phyloP scores from a whole-genome alignment of 179 eudicot genomes.

The Dionaea muscipula region DNA sequence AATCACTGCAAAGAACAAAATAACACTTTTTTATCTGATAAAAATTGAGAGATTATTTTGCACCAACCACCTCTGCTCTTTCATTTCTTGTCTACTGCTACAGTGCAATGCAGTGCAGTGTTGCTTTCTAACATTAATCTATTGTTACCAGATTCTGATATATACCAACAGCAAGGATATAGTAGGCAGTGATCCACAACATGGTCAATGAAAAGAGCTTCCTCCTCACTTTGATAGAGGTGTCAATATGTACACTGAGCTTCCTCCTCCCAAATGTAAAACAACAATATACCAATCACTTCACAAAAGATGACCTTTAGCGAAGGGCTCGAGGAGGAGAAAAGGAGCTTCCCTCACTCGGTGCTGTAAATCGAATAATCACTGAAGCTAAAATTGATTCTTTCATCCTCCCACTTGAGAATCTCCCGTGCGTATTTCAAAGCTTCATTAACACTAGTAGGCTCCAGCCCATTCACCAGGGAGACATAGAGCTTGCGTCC shows the following conservation, averaged over 20 bases:
- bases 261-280: no score
- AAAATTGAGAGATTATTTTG: no score
- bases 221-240: not conserved
- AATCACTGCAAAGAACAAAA: no score
- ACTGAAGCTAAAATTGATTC: conserved; percentile 40
- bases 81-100: no score
- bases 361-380: conserved; percentile 63
- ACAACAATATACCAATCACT: not conserved
- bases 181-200: no score
- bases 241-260: not conserved
- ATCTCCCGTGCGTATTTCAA: conserved; percentile 76
- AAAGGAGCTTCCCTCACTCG: conserved; percentile 52
- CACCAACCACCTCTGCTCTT: no score
- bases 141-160: no score
- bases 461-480: conserved; percentile 64
- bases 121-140: no score
- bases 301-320: not conserved
- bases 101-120: no score
- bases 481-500: conserved; percentile 68
- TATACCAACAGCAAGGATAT: no score
- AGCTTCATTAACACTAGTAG: conserved; percentile 58
- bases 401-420: conserved; percentile 90
- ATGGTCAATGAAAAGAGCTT: not conserved
- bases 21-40: no score
- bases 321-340: not conserved